Conservation (phyloP, 2,329 filamentous ascomycete genomes). For the Seiridium cupressi region DNA sequence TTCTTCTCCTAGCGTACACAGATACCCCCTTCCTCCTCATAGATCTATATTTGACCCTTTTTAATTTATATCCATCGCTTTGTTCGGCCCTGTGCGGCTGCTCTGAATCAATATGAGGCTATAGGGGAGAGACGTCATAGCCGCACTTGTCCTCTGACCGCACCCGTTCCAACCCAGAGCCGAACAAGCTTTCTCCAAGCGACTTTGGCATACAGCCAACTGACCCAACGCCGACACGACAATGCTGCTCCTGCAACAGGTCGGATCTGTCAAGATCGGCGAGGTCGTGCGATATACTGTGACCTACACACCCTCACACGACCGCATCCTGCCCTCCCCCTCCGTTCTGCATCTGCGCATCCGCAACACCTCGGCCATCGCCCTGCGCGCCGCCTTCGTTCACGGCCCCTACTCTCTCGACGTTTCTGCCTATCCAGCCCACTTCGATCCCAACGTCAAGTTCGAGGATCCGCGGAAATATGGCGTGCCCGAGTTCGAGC, state of each 20-base stretch:
- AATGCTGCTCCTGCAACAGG: constrained; percentile 91
- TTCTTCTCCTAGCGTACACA: not conserved
- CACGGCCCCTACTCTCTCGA: constrained; percentile 93
- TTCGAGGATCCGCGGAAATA: constrained; percentile 67
- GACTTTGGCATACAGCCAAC: no score
- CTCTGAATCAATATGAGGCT: not conserved
- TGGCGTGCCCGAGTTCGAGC: constrained; percentile 88
- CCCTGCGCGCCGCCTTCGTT: constrained; percentile 90
- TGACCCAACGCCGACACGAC: not conserved
- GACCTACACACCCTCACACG: constrained; percentile 85
- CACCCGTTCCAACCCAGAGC: not conserved
- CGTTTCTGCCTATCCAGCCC: constrained; percentile 79
- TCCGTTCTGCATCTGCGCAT: constrained; percentile 79
- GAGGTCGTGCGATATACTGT: constrained; percentile 90
- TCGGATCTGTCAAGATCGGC: constrained; percentile 88
- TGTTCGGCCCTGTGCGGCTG: no score
- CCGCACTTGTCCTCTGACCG: not conserved
- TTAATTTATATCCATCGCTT: not conserved
- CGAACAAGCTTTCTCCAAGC: no score
- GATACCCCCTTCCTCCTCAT: not conserved
- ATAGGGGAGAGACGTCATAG: not conserved
- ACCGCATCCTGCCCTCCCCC: constrained; percentile 87
- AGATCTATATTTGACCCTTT: not conserved
- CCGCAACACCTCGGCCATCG: constrained; percentile 87
- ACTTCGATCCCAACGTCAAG: constrained; percentile 80